Evolutionary conservation across 805 yeast species (phyloP).

Genomic region (Kregervanrija fluxuum): DNA sequence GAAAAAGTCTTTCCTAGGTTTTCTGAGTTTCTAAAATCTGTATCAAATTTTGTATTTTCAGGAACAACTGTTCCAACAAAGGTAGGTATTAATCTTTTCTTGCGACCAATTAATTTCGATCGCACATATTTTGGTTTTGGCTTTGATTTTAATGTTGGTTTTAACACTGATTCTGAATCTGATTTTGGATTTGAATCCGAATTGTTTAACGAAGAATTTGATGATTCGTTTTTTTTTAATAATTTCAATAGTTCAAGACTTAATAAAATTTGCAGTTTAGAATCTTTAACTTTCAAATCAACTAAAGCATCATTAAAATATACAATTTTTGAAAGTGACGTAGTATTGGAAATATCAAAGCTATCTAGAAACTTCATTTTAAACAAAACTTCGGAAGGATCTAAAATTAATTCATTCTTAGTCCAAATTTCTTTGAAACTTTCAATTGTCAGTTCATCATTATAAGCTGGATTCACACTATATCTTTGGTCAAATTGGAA

Average conservation of each 20-base stretch:
- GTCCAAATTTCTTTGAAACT: conserved; percentile 1
- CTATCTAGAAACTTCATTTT: conserved; percentile 2
- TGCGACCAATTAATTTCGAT: conserved; percentile 15
- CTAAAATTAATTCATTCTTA: background rate
- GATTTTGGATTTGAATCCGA: background rate
- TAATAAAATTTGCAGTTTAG: conserved; percentile 24
- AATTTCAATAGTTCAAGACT: conserved; percentile 21
- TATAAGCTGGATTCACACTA: background rate
- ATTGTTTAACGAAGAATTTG: background rate
- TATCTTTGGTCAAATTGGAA: conserved; percentile 17
- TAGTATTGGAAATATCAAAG: background rate
- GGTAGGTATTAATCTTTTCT: conserved; percentile 27
- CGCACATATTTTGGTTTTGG: conserved; percentile 1
- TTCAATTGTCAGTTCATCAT: background rate
- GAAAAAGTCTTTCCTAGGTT: background rate
- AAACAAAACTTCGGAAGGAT: conserved; percentile 1
- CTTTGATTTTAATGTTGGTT: conserved; percentile 1
- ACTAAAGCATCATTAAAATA: conserved; percentile 5
- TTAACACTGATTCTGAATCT: background rate
- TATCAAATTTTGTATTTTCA: conserved; percentile 16
- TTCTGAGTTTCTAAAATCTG: conserved; percentile 17
- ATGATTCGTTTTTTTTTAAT: background rate
- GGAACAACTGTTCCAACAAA: conserved; percentile 25
- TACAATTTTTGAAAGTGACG: background rate
- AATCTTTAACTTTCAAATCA: conserved; percentile 20